Conservation (phyloP, 1,284 basidiomycete species). For the Ganoderma lingzhi region DNA sequence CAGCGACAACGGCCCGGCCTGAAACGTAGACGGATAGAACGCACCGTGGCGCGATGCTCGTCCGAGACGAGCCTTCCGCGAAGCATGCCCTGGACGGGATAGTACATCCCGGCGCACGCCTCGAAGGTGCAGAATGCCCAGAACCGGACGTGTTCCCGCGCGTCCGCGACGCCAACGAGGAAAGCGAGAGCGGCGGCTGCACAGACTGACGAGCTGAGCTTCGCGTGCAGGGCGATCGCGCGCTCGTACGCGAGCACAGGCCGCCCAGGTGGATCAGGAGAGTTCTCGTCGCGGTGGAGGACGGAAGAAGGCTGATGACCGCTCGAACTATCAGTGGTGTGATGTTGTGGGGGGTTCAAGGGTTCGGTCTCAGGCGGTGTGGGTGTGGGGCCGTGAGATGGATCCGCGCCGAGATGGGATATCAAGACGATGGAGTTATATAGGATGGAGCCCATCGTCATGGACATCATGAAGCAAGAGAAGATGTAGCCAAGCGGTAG, state of each 20-base stretch:
- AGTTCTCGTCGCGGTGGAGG: background rate
- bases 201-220: slow-evolving; percentile 70
- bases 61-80: slow-evolving; percentile 74
- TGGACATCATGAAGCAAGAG: slow-evolving; percentile 79
- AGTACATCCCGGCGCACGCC: slow-evolving; percentile 81
- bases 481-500: slow-evolving; percentile 81
- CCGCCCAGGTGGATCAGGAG: no score
- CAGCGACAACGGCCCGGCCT: background rate
- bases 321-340: slow-evolving; percentile 3
- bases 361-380: slow-evolving; percentile 4
- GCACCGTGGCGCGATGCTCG: slow-evolving; percentile 76
- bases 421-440: slow-evolving; percentile 65
- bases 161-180: slow-evolving; percentile 56
- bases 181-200: slow-evolving; percentile 66
- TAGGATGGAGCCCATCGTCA: slow-evolving; percentile 79
- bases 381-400: background rate
- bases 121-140: slow-evolving; percentile 81
- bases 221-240: slow-evolving; percentile 67
- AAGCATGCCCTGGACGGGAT: slow-evolving; percentile 81
- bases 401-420: slow-evolving; percentile 38
- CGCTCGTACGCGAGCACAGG: slow-evolving; percentile 40
- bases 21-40: slow-evolving; percentile 31
- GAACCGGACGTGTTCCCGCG: slow-evolving; percentile 61
- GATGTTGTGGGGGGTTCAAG: slow-evolving; percentile 8
- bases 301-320: background rate